A percentile compares a stretch with the other conserved stretches of the same genome.
Conservation (phyloP, 805 yeast species). For the Spathaspora hagerdaliae region DNA sequence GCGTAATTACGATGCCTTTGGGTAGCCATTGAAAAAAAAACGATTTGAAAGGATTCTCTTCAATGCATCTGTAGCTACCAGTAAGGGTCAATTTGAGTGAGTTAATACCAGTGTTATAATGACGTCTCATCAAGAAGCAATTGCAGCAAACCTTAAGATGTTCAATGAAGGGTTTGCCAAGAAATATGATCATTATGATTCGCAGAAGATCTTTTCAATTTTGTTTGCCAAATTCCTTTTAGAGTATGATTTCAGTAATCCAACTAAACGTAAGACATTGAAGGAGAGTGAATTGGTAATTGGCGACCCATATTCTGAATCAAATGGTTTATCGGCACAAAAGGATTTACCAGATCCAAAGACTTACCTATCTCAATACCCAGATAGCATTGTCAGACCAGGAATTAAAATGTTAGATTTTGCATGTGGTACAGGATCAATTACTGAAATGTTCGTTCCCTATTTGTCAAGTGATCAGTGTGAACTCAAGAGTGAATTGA, state of each 20-base stretch:
- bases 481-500: conserved; percentile 14
- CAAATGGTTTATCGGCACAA: conserved; percentile 8
- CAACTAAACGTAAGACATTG: conserved; percentile 8
- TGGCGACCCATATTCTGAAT: conserved; percentile 13
- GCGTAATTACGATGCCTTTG: no score
- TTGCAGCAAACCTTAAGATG: conserved; percentile 16
- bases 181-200: conserved; percentile 19
- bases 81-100: no score
- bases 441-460: conserved; percentile 26
- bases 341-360: conserved; percentile 10
- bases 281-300: conserved; percentile 8
- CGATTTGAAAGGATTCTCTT: no score
- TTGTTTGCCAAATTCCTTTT: conserved; percentile 18
- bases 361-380: conserved; percentile 5
- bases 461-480: conserved; percentile 14
- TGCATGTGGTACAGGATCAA: conserved; percentile 42
- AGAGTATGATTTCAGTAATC: conserved; percentile 13
- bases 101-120: no score
- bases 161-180: conserved; percentile 14
- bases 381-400: conserved; percentile 14
- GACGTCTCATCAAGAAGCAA: conserved; percentile 16
- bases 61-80: no score
- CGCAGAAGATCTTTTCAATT: conserved; percentile 12
- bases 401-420: conserved; percentile 31
- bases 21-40: no score